Percentiles rank a stretch among this genome's conserved stretches.
phyloP scores from a whole-genome alignment of 2,329 filamentous ascomycete genomes.

The Nothopassalora personata region DNA sequence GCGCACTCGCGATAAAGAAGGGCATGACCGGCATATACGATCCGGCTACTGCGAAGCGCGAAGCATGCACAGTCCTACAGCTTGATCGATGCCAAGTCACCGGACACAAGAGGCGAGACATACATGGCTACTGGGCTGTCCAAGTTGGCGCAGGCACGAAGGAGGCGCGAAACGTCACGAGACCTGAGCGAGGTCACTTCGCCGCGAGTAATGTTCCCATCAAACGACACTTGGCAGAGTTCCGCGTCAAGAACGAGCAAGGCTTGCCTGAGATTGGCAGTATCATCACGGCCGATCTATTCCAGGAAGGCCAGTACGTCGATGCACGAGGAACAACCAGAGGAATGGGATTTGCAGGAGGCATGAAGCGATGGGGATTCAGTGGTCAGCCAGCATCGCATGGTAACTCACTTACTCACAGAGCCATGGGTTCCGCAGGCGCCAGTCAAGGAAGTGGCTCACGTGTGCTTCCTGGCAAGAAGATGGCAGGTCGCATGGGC shows the following conservation, averaged over 20 bases:
- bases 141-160: constrained; percentile 78
- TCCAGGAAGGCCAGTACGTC: constrained; percentile 82
- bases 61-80: constrained; percentile 86
- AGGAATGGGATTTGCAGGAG: constrained; percentile 92
- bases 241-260: constrained; percentile 67
- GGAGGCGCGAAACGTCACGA: constrained; percentile 68
- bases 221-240: constrained; percentile 80
- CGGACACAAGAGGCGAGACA: constrained; percentile 71
- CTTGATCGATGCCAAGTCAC: constrained; percentile 88
- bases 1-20: constrained; percentile 82
- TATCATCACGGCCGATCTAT: constrained; percentile 80
- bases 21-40: constrained; percentile 93
- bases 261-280: constrained; percentile 74
- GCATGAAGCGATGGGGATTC: constrained; percentile 96
- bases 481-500: constrained; percentile 96
- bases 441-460: constrained; percentile 88
- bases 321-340: constrained; percentile 74
- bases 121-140: constrained; percentile 89
- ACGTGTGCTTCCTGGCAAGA: constrained; percentile 90
- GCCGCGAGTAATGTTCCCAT: constrained; percentile 74
- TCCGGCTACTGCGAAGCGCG: constrained; percentile 65
- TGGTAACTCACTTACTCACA: constrained; percentile 91
- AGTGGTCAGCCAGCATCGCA: constrained; percentile 83
- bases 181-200: constrained; percentile 82
- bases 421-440: constrained; percentile 84